Evolutionary conservation across 306 rosid genomes (phyloP), one percentile per base, ranked within the genome.

Genomic region (Cucurbita ficifolia): DNA sequence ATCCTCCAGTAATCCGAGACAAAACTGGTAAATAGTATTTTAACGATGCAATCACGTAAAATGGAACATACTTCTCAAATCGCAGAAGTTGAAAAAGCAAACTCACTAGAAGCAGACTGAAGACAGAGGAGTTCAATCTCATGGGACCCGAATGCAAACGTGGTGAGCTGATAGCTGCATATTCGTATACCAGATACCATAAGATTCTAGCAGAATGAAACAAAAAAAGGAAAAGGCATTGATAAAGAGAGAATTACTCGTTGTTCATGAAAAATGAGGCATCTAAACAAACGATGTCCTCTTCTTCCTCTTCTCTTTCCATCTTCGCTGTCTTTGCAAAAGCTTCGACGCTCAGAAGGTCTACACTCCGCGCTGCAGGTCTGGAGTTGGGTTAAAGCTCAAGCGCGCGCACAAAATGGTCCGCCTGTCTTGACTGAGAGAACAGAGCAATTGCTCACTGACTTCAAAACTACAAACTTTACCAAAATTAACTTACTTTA

Each of bases 31-130:
- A 48, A 45, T n/a, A 18, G 7, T 29, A 60, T 11, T 17, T 9
- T 5, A 55, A 36, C 36, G 22, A 45, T 2, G 6, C 49, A 38
- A 57, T 62, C 22, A 33, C 6, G 29, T 45, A 59, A 48, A 35
- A 46, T 9, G n/a, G 19, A 73, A 10, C 35, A 56, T 0, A 56
- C n/a, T 35, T n/a, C 7, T 3, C 14, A 58, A 38, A 59, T 29
- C 29, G 7, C 46, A 17, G 29, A 65, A 65, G 36, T 19, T 22
- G 19, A 13, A 39, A 53, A 62, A 4, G 46, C 49, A 58, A 76
- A 83, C 94, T 84, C 81, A 93, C 97, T 90, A 16, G 97, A 93
- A 82, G 97, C 98, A 60, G 97, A 84, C 21, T 86, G 90, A 42
- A 90, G 92, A 76, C 96, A 93, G 52, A 83, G 83, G 60, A 88